Conservation (phyloP, 2,329 filamentous ascomycete species). For the Stemphylium lycopersici region DNA sequence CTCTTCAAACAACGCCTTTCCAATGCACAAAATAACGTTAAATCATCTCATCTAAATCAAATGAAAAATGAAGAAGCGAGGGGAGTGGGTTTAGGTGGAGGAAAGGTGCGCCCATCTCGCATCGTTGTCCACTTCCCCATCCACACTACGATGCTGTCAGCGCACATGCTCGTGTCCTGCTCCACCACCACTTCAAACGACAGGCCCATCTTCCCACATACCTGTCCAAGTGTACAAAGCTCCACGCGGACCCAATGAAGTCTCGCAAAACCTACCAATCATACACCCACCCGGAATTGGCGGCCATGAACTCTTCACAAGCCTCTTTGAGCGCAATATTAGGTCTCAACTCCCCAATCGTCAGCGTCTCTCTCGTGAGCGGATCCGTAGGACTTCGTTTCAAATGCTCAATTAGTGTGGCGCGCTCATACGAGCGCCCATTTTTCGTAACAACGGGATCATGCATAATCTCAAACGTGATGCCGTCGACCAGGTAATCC, state of each 20-base stretch:
- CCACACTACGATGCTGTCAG: conserved; percentile 34
- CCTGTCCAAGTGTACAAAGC: conserved; percentile 17
- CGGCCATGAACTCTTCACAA: conserved; percentile 81
- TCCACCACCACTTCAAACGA: not conserved
- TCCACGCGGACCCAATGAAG: conserved; percentile 18
- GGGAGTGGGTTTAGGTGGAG: not conserved
- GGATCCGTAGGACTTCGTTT: conserved; percentile 78
- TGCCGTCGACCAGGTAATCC: conserved; percentile 78
- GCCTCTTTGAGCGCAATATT: conserved; percentile 83
- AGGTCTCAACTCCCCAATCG: conserved; percentile 72
- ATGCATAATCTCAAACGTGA: conserved; percentile 75
- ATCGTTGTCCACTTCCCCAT: conserved; percentile 34
- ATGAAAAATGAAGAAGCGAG: not conserved
- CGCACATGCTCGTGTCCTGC: not conserved
- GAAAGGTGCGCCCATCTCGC: conserved; percentile 41
- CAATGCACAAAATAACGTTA: not conserved
- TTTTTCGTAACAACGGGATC: conserved; percentile 77
- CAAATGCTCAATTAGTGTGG: conserved; percentile 84
- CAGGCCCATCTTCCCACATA: not conserved
- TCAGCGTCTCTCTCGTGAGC: conserved; percentile 77
- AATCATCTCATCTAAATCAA: not conserved
- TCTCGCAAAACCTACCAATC: conserved; percentile 69
- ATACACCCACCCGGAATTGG: conserved; percentile 85
- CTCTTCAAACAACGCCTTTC: not conserved
- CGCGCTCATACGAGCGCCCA: conserved; percentile 87